These are phyloP conservation scores for Paraconiothyrium brasiliense DNA, from an alignment of 2,329 filamentous ascomycete species.

Conservation along the genomic window DNA sequence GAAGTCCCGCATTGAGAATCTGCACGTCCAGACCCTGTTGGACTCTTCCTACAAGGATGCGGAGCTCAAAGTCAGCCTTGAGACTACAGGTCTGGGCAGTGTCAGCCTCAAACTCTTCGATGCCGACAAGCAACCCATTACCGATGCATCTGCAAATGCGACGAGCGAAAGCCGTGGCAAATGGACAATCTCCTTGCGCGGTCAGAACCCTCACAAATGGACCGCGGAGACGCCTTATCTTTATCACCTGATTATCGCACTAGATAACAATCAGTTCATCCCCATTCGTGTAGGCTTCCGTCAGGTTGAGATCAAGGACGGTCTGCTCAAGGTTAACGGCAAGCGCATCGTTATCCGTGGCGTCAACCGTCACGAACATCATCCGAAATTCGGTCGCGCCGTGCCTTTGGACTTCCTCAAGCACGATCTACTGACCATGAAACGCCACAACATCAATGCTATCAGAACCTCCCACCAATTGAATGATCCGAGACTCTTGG, in stretches of 20 bases:
- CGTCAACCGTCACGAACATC: slow-evolving; percentile 76
- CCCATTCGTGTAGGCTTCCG: slow-evolving; percentile 70
- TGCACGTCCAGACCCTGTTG: slow-evolving; percentile 64
- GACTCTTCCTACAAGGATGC: slow-evolving; percentile 63
- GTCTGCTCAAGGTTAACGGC: slow-evolving; percentile 71
- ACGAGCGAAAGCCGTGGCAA: slow-evolving; percentile 13
- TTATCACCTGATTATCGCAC: slow-evolving; percentile 63
- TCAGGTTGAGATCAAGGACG: slow-evolving; percentile 68
- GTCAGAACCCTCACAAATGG: slow-evolving; percentile 70
- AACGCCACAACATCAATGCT: slow-evolving; percentile 75
- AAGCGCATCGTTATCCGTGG: slow-evolving; percentile 68
- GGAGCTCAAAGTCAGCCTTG: slow-evolving; percentile 60
- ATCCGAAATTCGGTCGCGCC: slow-evolving; percentile 69
- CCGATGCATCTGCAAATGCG: slow-evolving; percentile 12
- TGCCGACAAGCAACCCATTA: slow-evolving; percentile 41
- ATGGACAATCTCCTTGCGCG: slow-evolving; percentile 27
- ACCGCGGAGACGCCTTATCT: slow-evolving; percentile 73
- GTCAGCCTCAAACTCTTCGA: slow-evolving; percentile 59
- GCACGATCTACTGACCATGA: slow-evolving; percentile 72
- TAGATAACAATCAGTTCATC: slow-evolving; percentile 54
- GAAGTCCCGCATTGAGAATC: slow-evolving; percentile 64
- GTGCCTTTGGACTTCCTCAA: slow-evolving; percentile 71
- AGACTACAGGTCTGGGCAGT: slow-evolving; percentile 50
- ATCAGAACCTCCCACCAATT: slow-evolving; percentile 75
- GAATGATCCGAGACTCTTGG: slow-evolving; percentile 67